Conservation (phyloP, 2,329 filamentous ascomycete species). For the Fusarium veterinarium region DNA sequence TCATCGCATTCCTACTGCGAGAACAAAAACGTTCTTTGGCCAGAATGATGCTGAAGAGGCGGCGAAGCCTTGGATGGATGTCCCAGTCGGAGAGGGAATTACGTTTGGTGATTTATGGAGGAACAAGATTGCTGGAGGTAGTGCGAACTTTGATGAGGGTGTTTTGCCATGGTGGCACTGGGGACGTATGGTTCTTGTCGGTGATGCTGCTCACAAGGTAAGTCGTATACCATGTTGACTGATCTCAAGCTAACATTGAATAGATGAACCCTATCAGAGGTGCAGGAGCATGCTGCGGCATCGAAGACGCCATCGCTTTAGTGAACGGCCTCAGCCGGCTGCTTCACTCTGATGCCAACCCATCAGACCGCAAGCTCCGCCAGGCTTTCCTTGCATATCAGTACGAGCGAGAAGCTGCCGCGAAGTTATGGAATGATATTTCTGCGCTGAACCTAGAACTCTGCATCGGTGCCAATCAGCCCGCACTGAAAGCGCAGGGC, state of each 20-base stretch:
- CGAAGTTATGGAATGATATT: conserved; percentile 17
- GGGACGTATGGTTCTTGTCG: conserved; percentile 24
- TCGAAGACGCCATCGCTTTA: conserved; percentile 15
- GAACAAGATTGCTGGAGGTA: conserved; percentile 19
- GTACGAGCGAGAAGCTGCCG: conserved; percentile 2
- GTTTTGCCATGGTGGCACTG: conserved; percentile 25
- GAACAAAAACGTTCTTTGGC: conserved; percentile 13
- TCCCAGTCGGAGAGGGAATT: neutral
- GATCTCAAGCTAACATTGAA: neutral
- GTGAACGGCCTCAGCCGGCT: conserved; percentile 6
- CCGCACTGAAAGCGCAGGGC: neutral
- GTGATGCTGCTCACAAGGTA: conserved; percentile 26
- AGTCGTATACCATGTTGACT: accelerated
- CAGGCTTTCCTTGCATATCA: conserved; percentile 13
- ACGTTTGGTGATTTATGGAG: conserved; percentile 24
- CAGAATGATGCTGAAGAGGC: conserved; percentile 26
- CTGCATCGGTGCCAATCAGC: conserved; percentile 11
- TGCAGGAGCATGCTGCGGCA: conserved; percentile 21
- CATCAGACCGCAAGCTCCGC: neutral
- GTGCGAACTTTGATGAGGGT: conserved; percentile 25
- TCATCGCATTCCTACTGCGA: conserved; percentile 12
- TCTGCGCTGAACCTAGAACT: conserved; percentile 12
- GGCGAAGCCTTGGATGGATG: conserved; percentile 9
- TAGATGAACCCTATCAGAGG: conserved; percentile 29
- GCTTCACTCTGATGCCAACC: neutral